Evolutionary conservation across 176 grass and related monocot species (phyloP), one percentile per base, ranked within the genome.

Genomic region (Avena sativa): DNA sequence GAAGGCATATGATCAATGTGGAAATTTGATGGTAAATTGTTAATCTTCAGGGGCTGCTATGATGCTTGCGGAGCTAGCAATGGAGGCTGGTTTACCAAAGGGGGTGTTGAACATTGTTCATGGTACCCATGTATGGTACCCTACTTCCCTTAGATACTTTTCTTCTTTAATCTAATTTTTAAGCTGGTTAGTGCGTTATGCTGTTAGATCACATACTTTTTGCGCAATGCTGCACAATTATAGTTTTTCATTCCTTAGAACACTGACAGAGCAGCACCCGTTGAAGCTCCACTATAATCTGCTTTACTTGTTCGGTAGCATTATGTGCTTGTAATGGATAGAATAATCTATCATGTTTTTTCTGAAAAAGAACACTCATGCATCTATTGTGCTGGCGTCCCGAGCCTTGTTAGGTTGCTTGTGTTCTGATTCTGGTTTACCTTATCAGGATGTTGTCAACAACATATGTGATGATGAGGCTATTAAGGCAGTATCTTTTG

Each of bases 401-500:
- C 15, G 47, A 79, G 78, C 17, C 79, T 38, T 86, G 20, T 83
- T 71, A 78, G 16, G 67, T 51, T 82, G 66, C 52, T 86, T 62
- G 28, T 67, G 38, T 88, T 85, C 44, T 60, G 62, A 83, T 84
- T 89, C 62, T 81, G 21, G 44, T 82, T 85, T 57, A 74, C 40
- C 36, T 86, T 86, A 63, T 55, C 87, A 99, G 97, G 94, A 99
- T 77, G 80, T 92, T 86, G 97, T 99, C n/a, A 99, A 96, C 81
- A 99, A 94, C 67, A 99, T 99, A 74, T 99, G 97, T 86, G 97
- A 99, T 84, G 89, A 96, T 55, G 87, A 93, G 10, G 85, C 92
- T 74, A 98, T 96, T 81, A 98, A 95, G 80, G 97, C 97, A 72
- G 87, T 98, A 85, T 98, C 97, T 49, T 98, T 98, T 91, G 97